Evolutionary conservation across 257 asterid species (phyloP).

Genomic region (Solanum paucissectum): DNA sequence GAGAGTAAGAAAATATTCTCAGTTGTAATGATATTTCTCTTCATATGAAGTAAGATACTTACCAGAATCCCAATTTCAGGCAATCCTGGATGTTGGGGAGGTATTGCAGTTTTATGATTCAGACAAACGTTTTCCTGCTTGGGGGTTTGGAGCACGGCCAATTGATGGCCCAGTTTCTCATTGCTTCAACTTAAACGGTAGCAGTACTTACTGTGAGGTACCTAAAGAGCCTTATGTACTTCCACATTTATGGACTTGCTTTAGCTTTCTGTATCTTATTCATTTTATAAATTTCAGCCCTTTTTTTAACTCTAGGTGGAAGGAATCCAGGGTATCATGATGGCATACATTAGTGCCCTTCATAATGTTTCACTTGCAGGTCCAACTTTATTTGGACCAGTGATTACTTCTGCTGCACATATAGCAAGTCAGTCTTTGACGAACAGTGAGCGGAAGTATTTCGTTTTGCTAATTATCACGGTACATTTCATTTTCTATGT

Average conservation of each 20-base stretch:
- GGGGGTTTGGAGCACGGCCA: constrained; percentile 99
- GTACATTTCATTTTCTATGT: constrained; percentile 21
- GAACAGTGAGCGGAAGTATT: constrained; percentile 62
- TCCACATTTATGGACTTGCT: background rate
- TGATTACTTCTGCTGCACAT: constrained; percentile 69
- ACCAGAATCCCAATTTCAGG: constrained; percentile 37
- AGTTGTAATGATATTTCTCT: background rate
- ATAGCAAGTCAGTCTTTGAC: constrained; percentile 83
- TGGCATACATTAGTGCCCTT: constrained; percentile 78
- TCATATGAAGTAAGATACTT: constrained; percentile 5
- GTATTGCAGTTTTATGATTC: constrained; percentile 82
- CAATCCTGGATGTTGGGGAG: constrained; percentile 84
- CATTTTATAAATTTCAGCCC: background rate
- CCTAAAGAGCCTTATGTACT: background rate
- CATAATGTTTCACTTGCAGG: constrained; percentile 92
- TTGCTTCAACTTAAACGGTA: constrained; percentile 94
- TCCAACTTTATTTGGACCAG: constrained; percentile 92
- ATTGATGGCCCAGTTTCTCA: constrained; percentile 98
- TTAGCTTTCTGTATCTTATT: background rate
- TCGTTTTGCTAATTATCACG: constrained; percentile 79
- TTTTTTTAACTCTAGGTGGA: constrained; percentile 51
- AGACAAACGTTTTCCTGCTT: constrained; percentile 85
- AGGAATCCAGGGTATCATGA: constrained; percentile 84
- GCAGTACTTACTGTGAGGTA: constrained; percentile 83
- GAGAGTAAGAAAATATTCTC: constrained; percentile 51